A percentile compares a stretch with the other conserved stretches of the same genome.
phyloP scores from a whole-genome alignment of 2,329 filamentous ascomycete species.

The Fusarium brachygibbosum region DNA sequence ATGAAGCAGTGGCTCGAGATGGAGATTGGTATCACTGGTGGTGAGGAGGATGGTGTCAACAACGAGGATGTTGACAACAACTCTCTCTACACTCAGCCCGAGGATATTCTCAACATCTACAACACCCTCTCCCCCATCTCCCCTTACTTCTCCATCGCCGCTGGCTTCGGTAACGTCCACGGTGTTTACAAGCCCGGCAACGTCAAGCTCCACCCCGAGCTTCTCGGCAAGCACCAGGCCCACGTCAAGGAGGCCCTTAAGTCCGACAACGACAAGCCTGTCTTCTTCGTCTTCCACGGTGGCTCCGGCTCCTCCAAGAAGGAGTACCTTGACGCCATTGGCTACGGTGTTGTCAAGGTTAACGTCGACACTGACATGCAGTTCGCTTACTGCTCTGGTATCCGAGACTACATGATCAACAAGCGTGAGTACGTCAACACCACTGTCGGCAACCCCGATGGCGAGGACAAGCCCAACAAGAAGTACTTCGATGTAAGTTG shows the following conservation, averaged over 20 bases:
- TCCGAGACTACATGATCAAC: conserved; percentile 92
- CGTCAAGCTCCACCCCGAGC: conserved; percentile 95
- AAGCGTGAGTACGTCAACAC: conserved; percentile 95
- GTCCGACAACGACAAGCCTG: conserved; percentile 84
- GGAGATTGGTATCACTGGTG: conserved; percentile 89
- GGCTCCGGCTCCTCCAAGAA: conserved; percentile 91
- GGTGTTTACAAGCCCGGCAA: conserved; percentile 99
- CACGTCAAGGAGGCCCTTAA: conserved; percentile 86
- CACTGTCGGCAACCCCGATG: conserved; percentile 94
- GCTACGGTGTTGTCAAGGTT: conserved; percentile 97
- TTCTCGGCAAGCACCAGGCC: conserved; percentile 95
- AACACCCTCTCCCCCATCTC: conserved; percentile 87
- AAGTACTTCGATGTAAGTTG: conserved; percentile 79
- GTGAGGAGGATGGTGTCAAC: conserved; percentile 98
- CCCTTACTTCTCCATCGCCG: conserved; percentile 97
- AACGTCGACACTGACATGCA: conserved; percentile 99
- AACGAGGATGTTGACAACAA: conserved; percentile 98
- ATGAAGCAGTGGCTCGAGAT: conserved; percentile 99
- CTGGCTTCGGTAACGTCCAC: conserved; percentile 98
- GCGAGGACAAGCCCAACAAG: conserved; percentile 99
- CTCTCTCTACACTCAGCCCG: conserved; percentile 96
- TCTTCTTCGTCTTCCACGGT: conserved; percentile 99
- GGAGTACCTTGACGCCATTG: conserved; percentile 91
- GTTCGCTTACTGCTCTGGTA: conserved; percentile 91
- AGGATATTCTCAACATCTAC: conserved; percentile 95